A percentile compares a stretch with the other conserved stretches of the same genome.
Evolutionary conservation across 768 basidiomycete species (phyloP).

Genomic region (Brasilioporus rufonigricans): DNA sequence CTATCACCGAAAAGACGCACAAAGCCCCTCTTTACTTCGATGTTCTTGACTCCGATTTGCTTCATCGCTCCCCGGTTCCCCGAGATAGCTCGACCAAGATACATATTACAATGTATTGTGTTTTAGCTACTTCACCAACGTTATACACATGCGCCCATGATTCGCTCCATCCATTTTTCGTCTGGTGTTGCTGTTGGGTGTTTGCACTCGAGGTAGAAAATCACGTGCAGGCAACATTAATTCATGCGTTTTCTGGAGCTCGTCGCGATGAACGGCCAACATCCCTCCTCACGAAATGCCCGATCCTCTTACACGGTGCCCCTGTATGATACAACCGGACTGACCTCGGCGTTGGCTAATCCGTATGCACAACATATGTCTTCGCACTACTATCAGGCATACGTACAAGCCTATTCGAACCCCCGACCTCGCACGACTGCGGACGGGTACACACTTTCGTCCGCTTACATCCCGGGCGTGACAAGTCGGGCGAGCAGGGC

Average conservation of each 20-base stretch:
- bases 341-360: slow-evolving; percentile 28
- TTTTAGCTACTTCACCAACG: slow-evolving; percentile 23
- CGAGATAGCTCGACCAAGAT: slow-evolving; percentile 23
- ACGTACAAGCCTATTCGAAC: slow-evolving; percentile 35
- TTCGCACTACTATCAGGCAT: slow-evolving; percentile 57
- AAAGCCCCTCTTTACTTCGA: slow-evolving; percentile 17
- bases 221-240: slow-evolving; percentile 19
- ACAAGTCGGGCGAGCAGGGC: not conserved
- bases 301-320: slow-evolving; percentile 14
- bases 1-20: slow-evolving; percentile 25
- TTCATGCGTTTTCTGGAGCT: not conserved
- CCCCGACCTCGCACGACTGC: slow-evolving; percentile 23
- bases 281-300: not conserved
- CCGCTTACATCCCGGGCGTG: slow-evolving; percentile 33
- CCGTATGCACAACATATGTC: slow-evolving; percentile 34
- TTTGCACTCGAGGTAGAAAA: slow-evolving; percentile 3
- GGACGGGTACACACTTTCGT: slow-evolving; percentile 40
- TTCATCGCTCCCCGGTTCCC: slow-evolving; percentile 14
- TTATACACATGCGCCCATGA: slow-evolving; percentile 25
- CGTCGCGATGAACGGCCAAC: slow-evolving; percentile 14
- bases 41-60: slow-evolving; percentile 29
- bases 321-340: slow-evolving; percentile 22
- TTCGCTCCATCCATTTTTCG: slow-evolving; percentile 7
- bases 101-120: slow-evolving; percentile 33
- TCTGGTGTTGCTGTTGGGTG: slow-evolving; percentile 3